Conservation (phyloP, 2,329 filamentous ascomycete genomes). For the Nigrospora oryzae region DNA sequence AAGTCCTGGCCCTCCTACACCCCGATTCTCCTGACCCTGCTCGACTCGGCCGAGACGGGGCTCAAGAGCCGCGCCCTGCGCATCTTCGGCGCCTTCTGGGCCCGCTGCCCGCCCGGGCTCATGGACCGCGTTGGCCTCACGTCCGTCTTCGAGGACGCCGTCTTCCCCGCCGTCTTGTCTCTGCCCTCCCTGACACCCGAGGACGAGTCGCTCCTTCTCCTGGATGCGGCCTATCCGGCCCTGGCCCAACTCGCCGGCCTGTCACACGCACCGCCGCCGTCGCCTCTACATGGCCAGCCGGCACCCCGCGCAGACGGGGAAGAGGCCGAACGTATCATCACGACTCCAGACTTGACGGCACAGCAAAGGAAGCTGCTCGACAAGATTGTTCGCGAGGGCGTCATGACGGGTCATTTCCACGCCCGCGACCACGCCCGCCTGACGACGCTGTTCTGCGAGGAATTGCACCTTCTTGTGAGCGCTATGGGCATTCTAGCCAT, state of each 20-base stretch:
- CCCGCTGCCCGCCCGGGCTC: constrained; percentile 40
- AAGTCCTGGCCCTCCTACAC: constrained; percentile 60
- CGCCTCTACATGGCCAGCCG: not conserved
- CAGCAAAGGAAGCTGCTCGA: constrained; percentile 36
- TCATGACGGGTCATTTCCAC: constrained; percentile 48
- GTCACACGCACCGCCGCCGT: not conserved
- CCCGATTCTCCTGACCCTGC: constrained; percentile 60
- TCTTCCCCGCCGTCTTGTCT: constrained; percentile 65
- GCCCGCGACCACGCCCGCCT: constrained; percentile 50
- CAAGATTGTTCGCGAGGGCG: constrained; percentile 44
- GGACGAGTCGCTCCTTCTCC: constrained; percentile 55
- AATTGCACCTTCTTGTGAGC: constrained; percentile 39
- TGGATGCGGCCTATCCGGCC: constrained; percentile 57
- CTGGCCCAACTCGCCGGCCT: constrained; percentile 50
- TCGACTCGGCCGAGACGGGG: constrained; percentile 51
- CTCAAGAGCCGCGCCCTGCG: constrained; percentile 48
- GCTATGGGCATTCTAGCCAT: constrained; percentile 53
- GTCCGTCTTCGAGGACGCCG: constrained; percentile 58
- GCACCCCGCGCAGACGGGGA: constrained; percentile 1
- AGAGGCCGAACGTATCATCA: constrained; percentile 1
- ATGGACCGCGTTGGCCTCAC: constrained; percentile 57
- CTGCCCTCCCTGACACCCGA: constrained; percentile 72
- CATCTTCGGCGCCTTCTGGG: constrained; percentile 46
- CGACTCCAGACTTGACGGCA: constrained; percentile 11
- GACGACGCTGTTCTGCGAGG: constrained; percentile 44